Evolutionary conservation across 2,329 filamentous ascomycete species (phyloP), one percentile per base, ranked within the genome.

Genomic region (Pleurostoma richardsiae): DNA sequence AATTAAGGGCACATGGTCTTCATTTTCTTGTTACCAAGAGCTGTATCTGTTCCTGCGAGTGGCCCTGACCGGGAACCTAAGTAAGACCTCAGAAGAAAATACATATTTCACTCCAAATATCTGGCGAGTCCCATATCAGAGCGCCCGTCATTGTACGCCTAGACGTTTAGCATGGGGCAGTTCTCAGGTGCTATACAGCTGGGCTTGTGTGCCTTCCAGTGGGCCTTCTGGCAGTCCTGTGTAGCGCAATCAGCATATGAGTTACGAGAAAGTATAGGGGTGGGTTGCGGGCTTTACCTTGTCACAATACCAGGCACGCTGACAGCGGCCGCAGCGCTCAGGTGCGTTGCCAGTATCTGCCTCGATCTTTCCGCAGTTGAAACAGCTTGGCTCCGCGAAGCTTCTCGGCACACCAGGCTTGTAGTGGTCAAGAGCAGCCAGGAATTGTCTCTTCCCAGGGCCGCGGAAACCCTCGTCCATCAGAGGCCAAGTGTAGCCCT

Each of bases 351-450:
- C 47, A 11, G 33, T 45, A 27, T 56, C 55, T 5, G 7, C 44
- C 19, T 43, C 5, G 11, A 52, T 47, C 43, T 56, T 57, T 5
- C 57, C 54, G 41, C 56, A 58, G 4, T 47, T 19, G 38, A 51
- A 59, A 49, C 56, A 59, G 45, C 57, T 54, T 29, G 50, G 52
- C 43, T 54, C 52, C 10, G 30, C 10, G 4, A 47, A 56, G 42
- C 48, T 48, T 4, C 54, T 51, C 27, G 53, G 51, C 5, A 43
- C 42, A 10, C 54, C 52, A 11, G 56, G 31, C 39, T 50, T 41
- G 41, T 59, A 57, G 28, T 54, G 38, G 19, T 57, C 47, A 10
- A 59, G 49, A 11, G 52, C 56, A 4, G 56, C 50, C 4, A 58
- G 47, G 28, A 55, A 56, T 26, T 59, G 52, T 11, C 30, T 48